phyloP scores from a whole-genome alignment of 2,329 filamentous ascomycete genomes.

The Alternaria brassicae region DNA sequence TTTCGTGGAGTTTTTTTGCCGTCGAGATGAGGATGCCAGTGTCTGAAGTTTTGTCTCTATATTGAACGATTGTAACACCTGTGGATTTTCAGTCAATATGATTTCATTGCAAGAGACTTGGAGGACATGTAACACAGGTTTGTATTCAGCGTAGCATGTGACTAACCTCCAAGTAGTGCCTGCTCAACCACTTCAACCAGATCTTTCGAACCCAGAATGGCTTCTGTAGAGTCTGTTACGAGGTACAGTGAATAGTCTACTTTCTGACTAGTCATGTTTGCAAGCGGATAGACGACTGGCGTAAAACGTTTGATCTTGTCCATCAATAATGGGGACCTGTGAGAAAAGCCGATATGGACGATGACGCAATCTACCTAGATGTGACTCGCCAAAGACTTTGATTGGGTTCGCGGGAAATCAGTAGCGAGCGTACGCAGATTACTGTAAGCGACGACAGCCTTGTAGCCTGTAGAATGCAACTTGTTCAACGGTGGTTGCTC shows the following conservation, averaged over 20 bases:
- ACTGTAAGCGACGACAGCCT: background rate
- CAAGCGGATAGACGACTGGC: slow-evolving; percentile 31
- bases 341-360: slow-evolving; percentile 2
- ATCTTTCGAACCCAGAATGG: slow-evolving; percentile 75
- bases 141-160: background rate
- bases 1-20: slow-evolving; percentile 72
- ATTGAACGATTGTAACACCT: slow-evolving; percentile 84
- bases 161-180: slow-evolving; percentile 73
- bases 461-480: background rate
- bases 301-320: background rate
- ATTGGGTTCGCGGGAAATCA: background rate
- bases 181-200: slow-evolving; percentile 76
- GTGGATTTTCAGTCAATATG: background rate
- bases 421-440: background rate
- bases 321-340: background rate
- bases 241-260: slow-evolving; percentile 86
- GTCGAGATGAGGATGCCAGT: slow-evolving; percentile 74
- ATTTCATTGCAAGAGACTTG: background rate
- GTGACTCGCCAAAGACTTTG: background rate
- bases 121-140: background rate
- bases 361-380: slow-evolving; percentile 13
- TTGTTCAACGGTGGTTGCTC: background rate
- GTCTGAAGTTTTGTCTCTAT: slow-evolving; percentile 84
- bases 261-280: slow-evolving; percentile 26
- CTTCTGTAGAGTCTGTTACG: slow-evolving; percentile 90